Base-by-base conservation (phyloP, 2,329 filamentous ascomycete genomes). In the Hirsutella minnesotensis region DNA sequence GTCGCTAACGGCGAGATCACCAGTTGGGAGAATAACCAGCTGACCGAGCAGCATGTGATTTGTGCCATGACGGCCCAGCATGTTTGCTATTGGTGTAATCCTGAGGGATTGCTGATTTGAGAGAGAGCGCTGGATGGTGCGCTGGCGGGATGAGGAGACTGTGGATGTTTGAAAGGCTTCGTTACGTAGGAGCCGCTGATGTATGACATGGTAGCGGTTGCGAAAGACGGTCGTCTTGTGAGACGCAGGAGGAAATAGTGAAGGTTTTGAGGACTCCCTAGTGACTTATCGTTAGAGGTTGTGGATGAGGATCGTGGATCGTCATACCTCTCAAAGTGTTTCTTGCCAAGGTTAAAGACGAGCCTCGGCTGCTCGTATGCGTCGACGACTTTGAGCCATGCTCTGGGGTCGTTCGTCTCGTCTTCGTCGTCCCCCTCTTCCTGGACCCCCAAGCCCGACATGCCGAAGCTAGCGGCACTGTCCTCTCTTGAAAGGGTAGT, bases 121-220 rank as follows among this genome's bases (percentile, higher is more conserved):
- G 4, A 75, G 69, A 8, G 79, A 78, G 34, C 75, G 71, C 48
- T 71, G 72, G 2, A 81, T 62, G 2, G 72, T 68, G n/a, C 64
- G 63, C 40, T 66, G 60, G 39, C 72, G 72, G 13, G 73, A 72
- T 2, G 74, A 72, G 8, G 82, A 77, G 43, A 94, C 79, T 18
- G 83, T 73, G 1, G 88, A 87, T 18, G 79, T 79, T 59, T 95
- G 89, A 53, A 98, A 98, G 18, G 86, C 81, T 61, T 95, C 88
- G 57, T 95, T 95, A 39, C 92, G 82, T 34, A 96, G 75, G 16
- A 96, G 75, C 16, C 92, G 81, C 60, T 96, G 90, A 59, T 95
- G 85, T 40, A 96, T 83, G 43, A 96, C 75, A 53, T 95, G 84
- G 60, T 94, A 96, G 48, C 89, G 77, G 59, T 95, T 89, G 50